Conservation (phyloP, 2,329 filamentous ascomycete species). For the Phaeomoniella chlamydospora region DNA sequence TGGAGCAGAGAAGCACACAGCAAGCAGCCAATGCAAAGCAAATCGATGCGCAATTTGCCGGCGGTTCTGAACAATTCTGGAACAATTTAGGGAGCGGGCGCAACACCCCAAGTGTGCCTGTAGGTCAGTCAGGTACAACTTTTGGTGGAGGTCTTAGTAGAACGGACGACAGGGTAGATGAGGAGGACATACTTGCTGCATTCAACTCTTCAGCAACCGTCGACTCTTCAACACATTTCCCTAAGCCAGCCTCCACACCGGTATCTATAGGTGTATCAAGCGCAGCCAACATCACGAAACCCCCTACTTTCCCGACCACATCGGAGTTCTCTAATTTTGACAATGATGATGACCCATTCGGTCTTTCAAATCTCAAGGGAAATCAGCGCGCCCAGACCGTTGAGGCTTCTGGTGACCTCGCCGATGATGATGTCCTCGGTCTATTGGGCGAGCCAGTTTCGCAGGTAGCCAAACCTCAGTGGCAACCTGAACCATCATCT, state of each 20-base stretch:
- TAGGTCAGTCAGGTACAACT: conserved; percentile 4
- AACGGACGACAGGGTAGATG: conserved; percentile 18
- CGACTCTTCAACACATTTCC: conserved; percentile 44
- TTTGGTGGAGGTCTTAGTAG: not conserved
- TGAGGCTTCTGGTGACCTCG: conserved; percentile 28
- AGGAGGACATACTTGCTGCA: conserved; percentile 46
- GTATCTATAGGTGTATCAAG: conserved; percentile 12
- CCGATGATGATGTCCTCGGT: conserved; percentile 51
- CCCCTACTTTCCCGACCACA: conserved; percentile 7
- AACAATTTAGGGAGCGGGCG: conserved; percentile 50
- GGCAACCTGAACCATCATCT: conserved; percentile 1
- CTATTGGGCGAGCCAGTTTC: conserved; percentile 45
- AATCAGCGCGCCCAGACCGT: conserved; percentile 28
- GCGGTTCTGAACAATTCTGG: conserved; percentile 53
- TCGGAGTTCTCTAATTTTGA: conserved; percentile 26
- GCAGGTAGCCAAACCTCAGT: conserved; percentile 22
- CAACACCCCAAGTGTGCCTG: conserved; percentile 23
- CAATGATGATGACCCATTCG: conserved; percentile 78
- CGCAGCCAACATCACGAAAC: conserved; percentile 13
- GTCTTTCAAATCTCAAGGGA: conserved; percentile 51
- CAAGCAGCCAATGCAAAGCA: conserved; percentile 59
- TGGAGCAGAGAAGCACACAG: conserved; percentile 62
- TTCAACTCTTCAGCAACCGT: conserved; percentile 46
- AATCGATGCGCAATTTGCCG: conserved; percentile 65
- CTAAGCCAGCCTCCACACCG: conserved; percentile 20